phyloP scores from a whole-genome alignment of 148 eudicot genomes.

The Rhododendron vialii region DNA sequence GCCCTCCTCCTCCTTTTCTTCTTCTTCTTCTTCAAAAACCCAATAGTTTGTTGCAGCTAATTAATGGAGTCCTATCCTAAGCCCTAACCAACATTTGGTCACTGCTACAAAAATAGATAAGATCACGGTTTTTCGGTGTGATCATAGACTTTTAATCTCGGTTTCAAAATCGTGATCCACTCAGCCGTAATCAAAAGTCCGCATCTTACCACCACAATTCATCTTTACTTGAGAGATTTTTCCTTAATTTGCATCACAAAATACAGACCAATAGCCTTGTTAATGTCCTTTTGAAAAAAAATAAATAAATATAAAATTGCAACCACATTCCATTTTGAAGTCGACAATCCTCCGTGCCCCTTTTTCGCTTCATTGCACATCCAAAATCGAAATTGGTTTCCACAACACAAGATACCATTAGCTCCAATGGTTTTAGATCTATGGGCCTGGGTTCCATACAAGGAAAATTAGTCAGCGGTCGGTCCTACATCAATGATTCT shows the following conservation, averaged over 20 bases:
- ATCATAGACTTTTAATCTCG: too few species aligned
- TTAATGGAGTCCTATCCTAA: conserved; percentile 1
- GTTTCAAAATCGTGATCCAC: too few species aligned
- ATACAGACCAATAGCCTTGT: background rate
- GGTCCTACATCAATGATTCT: background rate
- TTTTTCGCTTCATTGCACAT: background rate
- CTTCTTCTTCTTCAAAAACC: too few species aligned
- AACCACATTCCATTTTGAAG: conserved; percentile 5
- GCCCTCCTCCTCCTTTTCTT: too few species aligned
- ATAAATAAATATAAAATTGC: background rate
- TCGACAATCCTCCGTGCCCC: background rate
- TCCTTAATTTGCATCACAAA: background rate
- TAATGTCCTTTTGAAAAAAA: too few species aligned
- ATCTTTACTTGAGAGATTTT: background rate
- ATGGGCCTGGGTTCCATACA: background rate
- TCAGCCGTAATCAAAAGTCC: too few species aligned
- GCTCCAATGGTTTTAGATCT: background rate
- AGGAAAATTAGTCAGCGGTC: background rate
- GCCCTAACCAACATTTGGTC: too few species aligned
- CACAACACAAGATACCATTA: background rate
- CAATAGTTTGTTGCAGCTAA: background rate
- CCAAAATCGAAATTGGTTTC: background rate
- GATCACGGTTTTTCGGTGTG: too few species aligned
- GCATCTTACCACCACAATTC: background rate
- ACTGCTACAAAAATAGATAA: too few species aligned